Evolutionary conservation across 129 eudicot genomes (phyloP).

Genomic region (Solidago caesia): DNA sequence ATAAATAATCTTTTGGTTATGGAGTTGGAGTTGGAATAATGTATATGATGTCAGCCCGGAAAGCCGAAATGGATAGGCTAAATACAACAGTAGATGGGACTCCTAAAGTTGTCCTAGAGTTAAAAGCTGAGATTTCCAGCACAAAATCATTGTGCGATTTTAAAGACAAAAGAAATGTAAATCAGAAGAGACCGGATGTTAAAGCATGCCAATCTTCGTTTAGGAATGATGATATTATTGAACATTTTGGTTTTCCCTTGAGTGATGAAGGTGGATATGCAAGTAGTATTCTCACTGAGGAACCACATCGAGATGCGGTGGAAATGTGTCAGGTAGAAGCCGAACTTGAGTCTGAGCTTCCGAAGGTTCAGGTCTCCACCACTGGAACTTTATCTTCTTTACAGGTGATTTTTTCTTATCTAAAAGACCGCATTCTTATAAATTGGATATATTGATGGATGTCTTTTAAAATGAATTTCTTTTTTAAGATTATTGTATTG

Average conservation of each 20-base stretch:
- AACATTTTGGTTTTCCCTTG: constrained; percentile 21
- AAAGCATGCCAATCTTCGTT: constrained; percentile 9
- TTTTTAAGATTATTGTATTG: no score
- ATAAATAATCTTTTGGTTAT: no score
- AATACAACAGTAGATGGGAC: constrained; percentile 63
- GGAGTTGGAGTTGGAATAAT: no score
- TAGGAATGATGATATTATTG: constrained; percentile 10
- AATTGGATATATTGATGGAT: not conserved
- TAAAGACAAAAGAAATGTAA: constrained; percentile 15
- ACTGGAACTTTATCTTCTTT: constrained; percentile 27
- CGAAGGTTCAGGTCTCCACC: constrained; percentile 58
- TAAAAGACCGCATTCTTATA: not conserved
- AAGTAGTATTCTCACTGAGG: constrained; percentile 61
- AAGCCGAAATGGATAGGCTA: constrained; percentile 60
- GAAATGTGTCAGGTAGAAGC: constrained; percentile 85
- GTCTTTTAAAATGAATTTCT: no score
- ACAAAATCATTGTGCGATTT: constrained; percentile 35
- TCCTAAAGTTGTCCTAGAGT: constrained; percentile 62
- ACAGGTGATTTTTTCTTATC: constrained; percentile 37
- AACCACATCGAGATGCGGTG: constrained; percentile 41
- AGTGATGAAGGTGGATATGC: constrained; percentile 49
- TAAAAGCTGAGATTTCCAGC: constrained; percentile 58
- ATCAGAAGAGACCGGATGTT: constrained; percentile 14
- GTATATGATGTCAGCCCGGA: constrained; percentile 89
- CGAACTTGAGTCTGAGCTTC: constrained; percentile 75